Percentiles rank a stretch among this genome's conserved stretches.
These are phyloP conservation scores for Phytophthora colocasiae DNA, from an alignment of 352 stramenopile genomes.

Conservation along the genomic window DNA sequence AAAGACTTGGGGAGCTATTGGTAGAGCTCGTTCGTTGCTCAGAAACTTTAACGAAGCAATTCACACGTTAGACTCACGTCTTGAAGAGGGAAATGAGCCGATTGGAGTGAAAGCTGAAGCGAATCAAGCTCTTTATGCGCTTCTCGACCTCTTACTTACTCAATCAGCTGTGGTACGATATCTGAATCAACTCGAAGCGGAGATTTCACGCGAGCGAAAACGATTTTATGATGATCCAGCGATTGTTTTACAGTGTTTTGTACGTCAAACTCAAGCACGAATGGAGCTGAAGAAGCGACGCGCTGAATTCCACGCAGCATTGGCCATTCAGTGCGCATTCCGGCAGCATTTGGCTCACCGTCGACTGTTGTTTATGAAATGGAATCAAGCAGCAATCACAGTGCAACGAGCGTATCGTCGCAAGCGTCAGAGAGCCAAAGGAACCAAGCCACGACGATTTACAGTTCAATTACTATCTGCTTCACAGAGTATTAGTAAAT, in stretches of 20 bases:
- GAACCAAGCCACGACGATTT: constrained; percentile 44
- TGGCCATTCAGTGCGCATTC: constrained; percentile 73
- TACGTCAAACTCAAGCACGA: constrained; percentile 39
- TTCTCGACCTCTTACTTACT: constrained; percentile 30
- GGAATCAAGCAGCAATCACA: constrained; percentile 52
- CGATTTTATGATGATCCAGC: constrained; percentile 26
- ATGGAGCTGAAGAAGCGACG: constrained; percentile 34
- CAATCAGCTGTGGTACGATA: constrained; percentile 57
- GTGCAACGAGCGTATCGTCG: constrained; percentile 72
- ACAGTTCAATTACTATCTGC: constrained; percentile 56
- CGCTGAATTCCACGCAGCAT: constrained; percentile 40
- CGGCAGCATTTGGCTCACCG: constrained; percentile 72
- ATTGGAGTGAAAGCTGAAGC: constrained; percentile 1
- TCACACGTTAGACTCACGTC: constrained; percentile 1
- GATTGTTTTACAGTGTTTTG: constrained; percentile 57
- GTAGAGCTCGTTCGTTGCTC: constrained; percentile 26
- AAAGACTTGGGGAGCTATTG: constrained; percentile 33
- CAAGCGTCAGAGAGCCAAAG: constrained; percentile 49
- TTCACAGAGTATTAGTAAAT: constrained; percentile 34
- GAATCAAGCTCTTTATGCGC: constrained; percentile 18
- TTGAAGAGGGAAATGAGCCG: constrained; percentile 1
- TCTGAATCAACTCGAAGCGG: constrained; percentile 57
- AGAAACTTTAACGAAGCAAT: constrained; percentile 13
- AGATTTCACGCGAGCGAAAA: constrained; percentile 31
- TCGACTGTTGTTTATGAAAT: constrained; percentile 51